Evolutionary conservation across 2,329 filamentous ascomycete genomes (phyloP).

Genomic region (Trichoderma breve): DNA sequence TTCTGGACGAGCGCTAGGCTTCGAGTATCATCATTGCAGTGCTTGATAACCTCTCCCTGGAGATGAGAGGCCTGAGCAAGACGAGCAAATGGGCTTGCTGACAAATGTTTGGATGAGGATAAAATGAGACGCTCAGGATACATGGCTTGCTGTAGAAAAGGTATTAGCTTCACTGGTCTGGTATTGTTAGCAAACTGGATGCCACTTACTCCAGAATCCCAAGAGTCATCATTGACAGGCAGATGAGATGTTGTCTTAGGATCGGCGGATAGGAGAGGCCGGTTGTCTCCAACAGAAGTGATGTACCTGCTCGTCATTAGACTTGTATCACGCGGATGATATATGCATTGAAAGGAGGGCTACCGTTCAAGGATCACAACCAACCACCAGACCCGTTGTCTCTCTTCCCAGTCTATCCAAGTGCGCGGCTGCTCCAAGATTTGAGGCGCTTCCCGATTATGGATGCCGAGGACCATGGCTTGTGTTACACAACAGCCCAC

Average conservation of each 20-base stretch:
- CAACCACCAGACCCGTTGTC: slow-evolving; percentile 35
- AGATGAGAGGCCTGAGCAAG: slow-evolving; percentile 34
- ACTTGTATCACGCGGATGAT: not conserved
- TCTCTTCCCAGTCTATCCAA: slow-evolving; percentile 34
- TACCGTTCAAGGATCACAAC: slow-evolving; percentile 35
- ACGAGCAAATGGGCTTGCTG: slow-evolving; percentile 32
- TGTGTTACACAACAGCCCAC: slow-evolving; percentile 30
- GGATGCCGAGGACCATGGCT: slow-evolving; percentile 22
- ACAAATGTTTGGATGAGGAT: slow-evolving; percentile 27
- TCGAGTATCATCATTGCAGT: slow-evolving; percentile 17
- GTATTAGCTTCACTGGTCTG: not conserved
- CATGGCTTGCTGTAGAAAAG: not conserved
- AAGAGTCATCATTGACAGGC: slow-evolving; percentile 29
- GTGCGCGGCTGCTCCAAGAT: slow-evolving; percentile 29
- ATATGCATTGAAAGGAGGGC: not conserved
- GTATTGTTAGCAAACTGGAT: no score
- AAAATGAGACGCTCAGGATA: slow-evolving; percentile 21
- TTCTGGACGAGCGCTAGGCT: not conserved
- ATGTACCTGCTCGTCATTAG: slow-evolving; percentile 23
- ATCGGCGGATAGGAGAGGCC: slow-evolving; percentile 29
- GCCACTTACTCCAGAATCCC: slow-evolving; percentile 25
- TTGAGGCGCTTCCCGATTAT: slow-evolving; percentile 23
- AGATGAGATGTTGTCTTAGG: slow-evolving; percentile 29
- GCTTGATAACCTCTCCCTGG: slow-evolving; percentile 30
- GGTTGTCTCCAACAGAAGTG: slow-evolving; percentile 24